A percentile compares a stretch with the other conserved stretches of the same genome.
These are phyloP conservation scores for Nematodospora anomalae DNA, from an alignment of 1,139 yeast genomes.

Conservation along the genomic window DNA sequence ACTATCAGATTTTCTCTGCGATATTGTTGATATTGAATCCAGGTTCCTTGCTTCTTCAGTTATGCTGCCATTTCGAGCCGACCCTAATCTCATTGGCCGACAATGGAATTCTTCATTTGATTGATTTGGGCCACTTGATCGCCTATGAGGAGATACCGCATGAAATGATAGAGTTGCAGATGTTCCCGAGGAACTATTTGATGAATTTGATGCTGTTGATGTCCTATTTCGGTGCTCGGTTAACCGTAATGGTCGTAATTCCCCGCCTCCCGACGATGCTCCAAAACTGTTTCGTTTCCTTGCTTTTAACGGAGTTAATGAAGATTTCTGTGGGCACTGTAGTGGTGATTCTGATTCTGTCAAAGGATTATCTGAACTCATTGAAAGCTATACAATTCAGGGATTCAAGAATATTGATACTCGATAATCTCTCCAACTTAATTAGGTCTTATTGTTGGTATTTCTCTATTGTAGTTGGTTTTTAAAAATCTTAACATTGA, in stretches of 20 bases:
- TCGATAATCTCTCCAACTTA: not conserved
- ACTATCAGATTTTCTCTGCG: constrained; percentile 3
- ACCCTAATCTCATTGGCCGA: constrained; percentile 34
- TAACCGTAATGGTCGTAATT: constrained; percentile 33
- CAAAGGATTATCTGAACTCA: constrained; percentile 12
- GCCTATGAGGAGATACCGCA: constrained; percentile 4
- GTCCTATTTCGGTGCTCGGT: constrained; percentile 29
- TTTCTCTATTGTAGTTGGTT: no score
- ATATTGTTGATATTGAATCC: constrained; percentile 8
- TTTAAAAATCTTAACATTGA: no score
- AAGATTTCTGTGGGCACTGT: constrained; percentile 9
- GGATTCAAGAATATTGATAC: not conserved
- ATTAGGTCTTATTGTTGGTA: no score
- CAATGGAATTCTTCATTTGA: constrained; percentile 30
- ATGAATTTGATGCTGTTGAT: constrained; percentile 13
- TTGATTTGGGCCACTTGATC: constrained; percentile 5
- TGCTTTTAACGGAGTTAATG: constrained; percentile 3
- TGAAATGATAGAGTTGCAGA: constrained; percentile 9
- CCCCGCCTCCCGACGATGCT: constrained; percentile 8
- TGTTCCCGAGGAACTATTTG: constrained; percentile 8
- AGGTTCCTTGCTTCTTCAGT: constrained; percentile 7
- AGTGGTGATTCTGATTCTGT: constrained; percentile 4
- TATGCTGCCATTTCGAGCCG: constrained; percentile 14
- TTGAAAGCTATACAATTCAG: no score
- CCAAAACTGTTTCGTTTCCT: constrained; percentile 5